Evolutionary conservation across 2,329 filamentous ascomycete genomes (phyloP), one percentile per base, ranked within the genome.

Genomic region (Ascomycota sp.): DNA sequence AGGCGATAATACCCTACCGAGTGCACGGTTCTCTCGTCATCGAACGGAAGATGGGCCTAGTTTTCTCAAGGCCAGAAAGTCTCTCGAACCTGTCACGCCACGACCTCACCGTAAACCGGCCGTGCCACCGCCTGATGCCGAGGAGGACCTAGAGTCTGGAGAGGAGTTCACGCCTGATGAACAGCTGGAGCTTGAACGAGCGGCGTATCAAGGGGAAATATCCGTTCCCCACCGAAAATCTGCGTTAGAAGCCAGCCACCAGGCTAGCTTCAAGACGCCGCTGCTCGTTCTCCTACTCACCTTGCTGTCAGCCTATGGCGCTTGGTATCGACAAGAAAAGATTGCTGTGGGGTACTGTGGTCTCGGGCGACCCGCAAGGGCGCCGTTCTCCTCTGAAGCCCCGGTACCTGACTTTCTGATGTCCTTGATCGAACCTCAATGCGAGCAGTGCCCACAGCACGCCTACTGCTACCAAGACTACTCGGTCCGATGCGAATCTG

Each of bases 161-260:
- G 89, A 95, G 51, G 89, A 98, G 47, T 98, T 95, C 43, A 92
- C 84, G 1, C 80, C 84, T 0, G 82, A 93, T 40, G 86, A 81
- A 48, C 78, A 84, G 53, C 59, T 91, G 9, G 82, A 83, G 41
- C 58, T 92, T 31, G 68, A 75, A 34, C 76, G 84, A 41, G 68
- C 76, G 33, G 68, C 66, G 5, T 57, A 58, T 36, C 58, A 63
- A 32, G 67, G 69, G 32, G 52, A 69, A 40, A 48, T 57, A 32
- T 53, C 57, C 6, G 41, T 63, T 8, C 43, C 57, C n/a, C 52
- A 58, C 28, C 47, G 63, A 36, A 55, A 60, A 26, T 52, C 59
- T 11, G 51, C 58, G 13, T 10, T 21, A n/a, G 41, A 47, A 26
- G 36, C 46, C 25, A 44, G 43, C 11, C 54, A 53, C 6, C 60